A percentile compares a stretch with the other conserved stretches of the same genome.
phyloP scores from a whole-genome alignment of 148 eudicot species.

The Rhododendron simsii region DNA sequence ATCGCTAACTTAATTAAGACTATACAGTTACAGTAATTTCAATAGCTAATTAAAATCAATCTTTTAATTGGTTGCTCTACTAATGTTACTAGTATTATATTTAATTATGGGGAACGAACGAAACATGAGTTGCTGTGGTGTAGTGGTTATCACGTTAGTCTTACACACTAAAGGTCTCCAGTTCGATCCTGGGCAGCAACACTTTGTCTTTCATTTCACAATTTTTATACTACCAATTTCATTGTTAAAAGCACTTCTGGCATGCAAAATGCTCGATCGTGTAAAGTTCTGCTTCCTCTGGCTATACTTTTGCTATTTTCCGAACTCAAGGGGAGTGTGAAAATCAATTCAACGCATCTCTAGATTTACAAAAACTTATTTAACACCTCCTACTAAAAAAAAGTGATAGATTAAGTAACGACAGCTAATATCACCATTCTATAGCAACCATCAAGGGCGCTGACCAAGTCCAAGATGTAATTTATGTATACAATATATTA shows the following conservation, averaged over 20 bases:
- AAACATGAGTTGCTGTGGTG: conserved; percentile 31
- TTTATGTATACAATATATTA: too few relatives aligned
- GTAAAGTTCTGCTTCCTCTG: neutral
- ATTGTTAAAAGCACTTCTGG: neutral
- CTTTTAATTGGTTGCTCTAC: neutral
- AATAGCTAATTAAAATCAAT: neutral
- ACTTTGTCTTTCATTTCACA: neutral
- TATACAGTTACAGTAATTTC: too few relatives aligned
- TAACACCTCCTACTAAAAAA: too few relatives aligned
- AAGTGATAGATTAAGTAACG: too few relatives aligned
- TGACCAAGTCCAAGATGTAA: too few relatives aligned
- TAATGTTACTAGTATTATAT: neutral
- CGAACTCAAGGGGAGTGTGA: too few relatives aligned
- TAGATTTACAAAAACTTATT: too few relatives aligned
- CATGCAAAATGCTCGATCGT: neutral
- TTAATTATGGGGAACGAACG: rapidly evolving
- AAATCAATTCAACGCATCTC: too few relatives aligned
- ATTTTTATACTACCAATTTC: neutral
- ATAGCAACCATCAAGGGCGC: too few relatives aligned
- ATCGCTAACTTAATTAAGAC: neutral
- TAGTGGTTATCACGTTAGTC: conserved; percentile 66
- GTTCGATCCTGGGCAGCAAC: conserved; percentile 64
- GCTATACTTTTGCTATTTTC: too few relatives aligned
- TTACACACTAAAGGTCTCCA: conserved; percentile 67
- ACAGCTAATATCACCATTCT: too few relatives aligned